phyloP scores from a whole-genome alignment of 2,329 filamentous ascomycete genomes.

The Aspergillus sp. region DNA sequence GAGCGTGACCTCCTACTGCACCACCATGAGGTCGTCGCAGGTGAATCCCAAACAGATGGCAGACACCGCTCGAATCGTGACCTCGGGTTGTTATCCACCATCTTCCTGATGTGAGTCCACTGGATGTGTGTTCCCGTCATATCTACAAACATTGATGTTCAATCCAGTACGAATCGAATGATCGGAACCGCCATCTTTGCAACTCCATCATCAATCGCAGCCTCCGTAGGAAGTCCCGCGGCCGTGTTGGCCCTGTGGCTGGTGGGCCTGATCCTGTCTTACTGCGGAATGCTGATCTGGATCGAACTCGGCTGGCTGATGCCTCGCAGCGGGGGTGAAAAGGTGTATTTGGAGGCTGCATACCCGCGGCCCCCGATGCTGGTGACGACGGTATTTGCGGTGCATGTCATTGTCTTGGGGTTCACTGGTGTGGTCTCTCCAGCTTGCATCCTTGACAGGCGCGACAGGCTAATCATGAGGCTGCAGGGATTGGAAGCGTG shows the following conservation, averaged over 20 bases:
- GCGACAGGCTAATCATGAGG: neutral
- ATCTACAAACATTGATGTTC: neutral
- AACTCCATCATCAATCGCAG: constrained; percentile 64
- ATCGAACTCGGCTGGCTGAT: constrained; percentile 68
- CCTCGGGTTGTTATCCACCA: neutral
- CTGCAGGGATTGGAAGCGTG: constrained; percentile 59
- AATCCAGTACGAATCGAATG: constrained; percentile 44
- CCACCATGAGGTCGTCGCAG: neutral
- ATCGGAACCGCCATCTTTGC: constrained; percentile 70
- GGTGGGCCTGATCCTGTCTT: constrained; percentile 58
- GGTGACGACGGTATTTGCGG: constrained; percentile 61
- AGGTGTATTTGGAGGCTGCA: constrained; percentile 68
- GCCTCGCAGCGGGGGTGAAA: constrained; percentile 64
- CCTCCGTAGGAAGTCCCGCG: constrained; percentile 63
- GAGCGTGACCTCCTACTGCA: neutral
- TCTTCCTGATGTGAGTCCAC: neutral
- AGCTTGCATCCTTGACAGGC: neutral
- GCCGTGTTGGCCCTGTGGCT: constrained; percentile 63
- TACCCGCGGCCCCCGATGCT: constrained; percentile 62
- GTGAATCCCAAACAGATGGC: no score
- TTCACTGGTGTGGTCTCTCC: constrained; percentile 45
- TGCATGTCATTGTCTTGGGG: constrained; percentile 61
- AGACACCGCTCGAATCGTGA: neutral
- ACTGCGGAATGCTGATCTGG: constrained; percentile 59
- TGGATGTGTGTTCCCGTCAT: neutral